A percentile compares a stretch with the other conserved stretches of the same genome.
These are phyloP conservation scores for Capsicum baccatum DNA, from an alignment of 257 asterid species.

Conservation along the genomic window DNA sequence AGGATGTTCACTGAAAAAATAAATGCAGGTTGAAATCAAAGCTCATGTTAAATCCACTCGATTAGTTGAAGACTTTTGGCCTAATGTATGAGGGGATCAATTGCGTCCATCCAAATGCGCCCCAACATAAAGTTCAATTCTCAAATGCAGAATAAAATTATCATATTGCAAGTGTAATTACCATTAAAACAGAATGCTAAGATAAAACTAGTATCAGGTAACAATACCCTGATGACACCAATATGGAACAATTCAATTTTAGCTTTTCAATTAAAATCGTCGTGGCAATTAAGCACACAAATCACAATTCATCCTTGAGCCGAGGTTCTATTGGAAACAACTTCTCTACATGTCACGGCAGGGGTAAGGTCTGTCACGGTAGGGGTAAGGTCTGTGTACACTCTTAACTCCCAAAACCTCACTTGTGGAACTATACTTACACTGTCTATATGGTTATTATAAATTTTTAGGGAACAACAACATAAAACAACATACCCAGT, in stretches of 20 bases:
- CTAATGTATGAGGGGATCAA: not conserved
- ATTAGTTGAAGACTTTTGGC: not conserved
- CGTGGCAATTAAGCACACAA: not conserved
- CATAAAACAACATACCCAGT: no score
- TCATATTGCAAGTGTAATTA: not conserved
- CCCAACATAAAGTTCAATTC: not conserved
- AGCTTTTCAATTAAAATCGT: no score
- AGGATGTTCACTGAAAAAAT: not conserved
- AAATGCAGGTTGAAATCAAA: not conserved
- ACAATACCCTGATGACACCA: not conserved
- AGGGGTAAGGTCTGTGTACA: no score
- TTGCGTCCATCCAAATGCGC: not conserved
- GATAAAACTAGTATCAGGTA: not conserved
- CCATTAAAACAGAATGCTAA: no score
- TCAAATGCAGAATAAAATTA: not conserved
- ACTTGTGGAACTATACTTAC: no score
- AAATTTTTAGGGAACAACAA: no score
- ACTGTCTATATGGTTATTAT: no score
- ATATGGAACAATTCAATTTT: not conserved
- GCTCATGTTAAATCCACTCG: not conserved
- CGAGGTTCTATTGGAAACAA: no score
- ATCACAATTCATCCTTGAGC: not conserved
- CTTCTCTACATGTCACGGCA: no score
- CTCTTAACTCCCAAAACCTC: no score
- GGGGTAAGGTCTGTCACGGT: no score